Evolutionary conservation across 176 grass and related monocot genomes (phyloP).

Genomic region (Lolium multiflorum): DNA sequence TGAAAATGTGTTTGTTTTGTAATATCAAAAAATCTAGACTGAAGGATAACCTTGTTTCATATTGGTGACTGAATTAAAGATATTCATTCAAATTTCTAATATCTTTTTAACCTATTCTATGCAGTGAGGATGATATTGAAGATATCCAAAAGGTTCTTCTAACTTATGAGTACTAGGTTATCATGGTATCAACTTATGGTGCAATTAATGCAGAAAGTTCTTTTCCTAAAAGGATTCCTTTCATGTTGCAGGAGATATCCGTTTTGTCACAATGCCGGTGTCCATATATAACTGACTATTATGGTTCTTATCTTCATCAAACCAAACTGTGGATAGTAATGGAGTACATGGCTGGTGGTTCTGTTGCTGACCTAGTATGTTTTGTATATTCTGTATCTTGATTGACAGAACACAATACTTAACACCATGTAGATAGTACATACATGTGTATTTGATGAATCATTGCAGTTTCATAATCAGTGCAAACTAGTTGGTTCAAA

Average conservation of each 20-base stretch:
- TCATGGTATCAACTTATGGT: constrained; percentile 31
- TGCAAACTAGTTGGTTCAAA: constrained; percentile 42
- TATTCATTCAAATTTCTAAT: neutral
- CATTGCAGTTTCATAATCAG: constrained; percentile 14
- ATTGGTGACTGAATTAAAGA: constrained; percentile 16
- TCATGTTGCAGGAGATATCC: constrained; percentile 84
- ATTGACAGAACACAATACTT: constrained; percentile 10
- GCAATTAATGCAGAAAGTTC: constrained; percentile 11
- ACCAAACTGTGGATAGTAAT: constrained; percentile 98
- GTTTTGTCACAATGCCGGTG: constrained; percentile 97
- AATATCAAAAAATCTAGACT: constrained; percentile 20
- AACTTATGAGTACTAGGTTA: constrained; percentile 25
- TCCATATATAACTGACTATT: constrained; percentile 99
- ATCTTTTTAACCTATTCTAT: constrained; percentile 40
- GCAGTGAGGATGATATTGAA: constrained; percentile 99
- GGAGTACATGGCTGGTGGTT: constrained; percentile 99
- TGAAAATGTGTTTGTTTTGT: constrained; percentile 19
- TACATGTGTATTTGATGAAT: constrained; percentile 40
- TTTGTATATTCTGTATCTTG: constrained; percentile 38
- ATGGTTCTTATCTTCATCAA: constrained; percentile 98
- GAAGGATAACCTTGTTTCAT: constrained; percentile 2
- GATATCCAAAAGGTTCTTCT: constrained; percentile 96
- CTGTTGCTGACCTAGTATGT: constrained; percentile 98
- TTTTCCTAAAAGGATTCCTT: constrained; percentile 49
- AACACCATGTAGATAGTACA: constrained; percentile 27